Base-by-base conservation (phyloP, 2,329 filamentous ascomycete genomes). In the Aspergillus sojae region DNA sequence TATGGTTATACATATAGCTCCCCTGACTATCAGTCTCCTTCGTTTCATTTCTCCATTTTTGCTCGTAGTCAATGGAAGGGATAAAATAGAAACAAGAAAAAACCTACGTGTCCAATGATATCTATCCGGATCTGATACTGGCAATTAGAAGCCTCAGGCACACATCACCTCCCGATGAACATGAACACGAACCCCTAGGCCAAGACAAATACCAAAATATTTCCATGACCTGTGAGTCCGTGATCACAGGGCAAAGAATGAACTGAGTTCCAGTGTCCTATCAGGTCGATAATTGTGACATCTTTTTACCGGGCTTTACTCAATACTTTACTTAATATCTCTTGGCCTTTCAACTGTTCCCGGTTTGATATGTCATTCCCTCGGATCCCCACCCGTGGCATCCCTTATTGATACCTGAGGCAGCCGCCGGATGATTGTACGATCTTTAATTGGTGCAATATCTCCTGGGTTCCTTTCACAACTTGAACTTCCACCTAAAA, bases 381-480 rank as follows among this genome's bases (percentile, higher is more conserved):
- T 39, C 52, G 55, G 52, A 55, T 57, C 59, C 39, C 26, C 53
- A 30, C 46, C 28, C 52, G 16, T 21, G 26, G 16, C 39, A 55
- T 54, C 36, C 56, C 21, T 55, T n/a, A 41, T 41, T 43, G 30
- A 50, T 34, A 41, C 46, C 54, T 57, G 48, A 62, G 56, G 46
- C 56, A 50, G 34, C 28, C 39, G 5, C 21, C 30, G 45, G 19
- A 34, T 52, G 48, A 52, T 32, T 52, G 28, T 32, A 19, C 28
- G 1, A 30, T n/a, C 45, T 32, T 30, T 60, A 46, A 65, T 62
- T 60, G 63, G 61, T 53, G 57, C 50, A 58, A 53, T 21, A 62
- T 60, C 53, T 60, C 32, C 45, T 54, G 34, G 30, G 52, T 28
- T 45, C 41, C 41, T 34, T 28, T 14, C 26, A 16, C 43, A 23